These are phyloP conservation scores for Erodium maritimum DNA, from an alignment of 345 rosid genomes.

Conservation along the genomic window DNA sequence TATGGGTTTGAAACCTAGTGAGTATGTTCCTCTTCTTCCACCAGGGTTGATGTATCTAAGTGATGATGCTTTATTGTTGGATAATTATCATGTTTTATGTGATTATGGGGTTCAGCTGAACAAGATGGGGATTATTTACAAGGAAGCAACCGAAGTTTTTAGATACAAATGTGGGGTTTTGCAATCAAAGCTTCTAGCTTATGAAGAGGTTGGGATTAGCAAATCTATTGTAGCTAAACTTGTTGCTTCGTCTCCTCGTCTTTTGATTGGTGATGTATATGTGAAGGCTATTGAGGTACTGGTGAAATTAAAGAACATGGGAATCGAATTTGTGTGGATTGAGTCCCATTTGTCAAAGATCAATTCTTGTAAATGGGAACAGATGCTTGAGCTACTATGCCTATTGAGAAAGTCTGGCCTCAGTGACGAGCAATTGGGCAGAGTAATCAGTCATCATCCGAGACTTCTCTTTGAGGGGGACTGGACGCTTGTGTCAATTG, in stretches of 20 bases:
- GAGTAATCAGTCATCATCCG: slow-evolving; percentile 41
- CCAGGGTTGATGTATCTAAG: no score
- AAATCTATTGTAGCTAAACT: slow-evolving; percentile 31
- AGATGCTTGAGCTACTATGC: slow-evolving; percentile 29
- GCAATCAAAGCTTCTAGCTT: no score
- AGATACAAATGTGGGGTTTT: no score
- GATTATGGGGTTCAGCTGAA: no score
- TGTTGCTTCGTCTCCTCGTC: slow-evolving; percentile 36
- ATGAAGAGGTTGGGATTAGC: no score
- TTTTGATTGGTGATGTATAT: slow-evolving; percentile 37
- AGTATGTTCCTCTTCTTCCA: no score
- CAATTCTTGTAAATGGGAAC: slow-evolving; percentile 45
- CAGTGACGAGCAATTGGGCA: slow-evolving; percentile 23
- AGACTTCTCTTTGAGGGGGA: slow-evolving; percentile 43
- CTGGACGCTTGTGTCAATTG: slow-evolving; percentile 27
- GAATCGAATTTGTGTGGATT: slow-evolving; percentile 38
- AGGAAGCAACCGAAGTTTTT: no score
- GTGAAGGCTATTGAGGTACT: slow-evolving; percentile 38
- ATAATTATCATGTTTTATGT: no score
- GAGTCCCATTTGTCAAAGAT: slow-evolving; percentile 27
- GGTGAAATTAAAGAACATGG: slow-evolving; percentile 30
- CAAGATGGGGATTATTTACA: no score
- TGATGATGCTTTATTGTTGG: no score
- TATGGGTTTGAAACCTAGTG: no score
- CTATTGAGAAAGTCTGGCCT: slow-evolving; percentile 28